Evolutionary conservation across 306 rosid species (phyloP), one percentile per base, ranked within the genome.

Genomic region (Quercus cerris): DNA sequence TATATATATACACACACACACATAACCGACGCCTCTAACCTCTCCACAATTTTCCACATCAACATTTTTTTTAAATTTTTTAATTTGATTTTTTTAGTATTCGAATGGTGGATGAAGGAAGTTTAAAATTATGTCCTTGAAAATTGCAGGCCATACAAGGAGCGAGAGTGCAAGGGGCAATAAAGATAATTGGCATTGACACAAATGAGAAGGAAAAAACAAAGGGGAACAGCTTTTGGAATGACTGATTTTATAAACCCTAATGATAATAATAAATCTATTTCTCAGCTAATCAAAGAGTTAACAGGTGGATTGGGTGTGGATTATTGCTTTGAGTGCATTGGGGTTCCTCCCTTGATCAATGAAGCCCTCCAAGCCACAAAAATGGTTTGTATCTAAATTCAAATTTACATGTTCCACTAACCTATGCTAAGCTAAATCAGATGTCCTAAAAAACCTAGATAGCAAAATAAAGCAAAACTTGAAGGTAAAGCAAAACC

Each of bases 291-390:
- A 54, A 58, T 90, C 49, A 82, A 75, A 54, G 89, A 87, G 19
- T 5, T 78, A 0, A 87, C 81, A 62, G 84, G 75, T 77, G 93
- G 89, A 79, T 46, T 49, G 77, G 93, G 91, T 69, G 96, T 89
- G 23, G 93, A 91, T 77, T 91, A 82, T 64, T 87, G 81, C 76
- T 77, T 87, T 57, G 89, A 90, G 59, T 85, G 91, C 83, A 85
- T 85, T 19, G 92, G 92, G 49, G 71, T 83, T 35, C 27, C 79
- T 2, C 46, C 88, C 75, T 70, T 87, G 22, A 64, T 87, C 71
- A 80, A 77, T 70, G 68, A 88, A 78, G 78, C 89, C 2, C 27
- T 90, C 4, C 84, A 80, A 74, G 84, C 92, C 77, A 85, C 92
- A 28, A 87, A 90, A 85, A 0, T 73, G 80, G 94, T 86, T 74